A percentile compares a stretch with the other conserved stretches of the same genome.
phyloP scores from a whole-genome alignment of 2,329 filamentous ascomycete species.

The Sporothrix luriei region DNA sequence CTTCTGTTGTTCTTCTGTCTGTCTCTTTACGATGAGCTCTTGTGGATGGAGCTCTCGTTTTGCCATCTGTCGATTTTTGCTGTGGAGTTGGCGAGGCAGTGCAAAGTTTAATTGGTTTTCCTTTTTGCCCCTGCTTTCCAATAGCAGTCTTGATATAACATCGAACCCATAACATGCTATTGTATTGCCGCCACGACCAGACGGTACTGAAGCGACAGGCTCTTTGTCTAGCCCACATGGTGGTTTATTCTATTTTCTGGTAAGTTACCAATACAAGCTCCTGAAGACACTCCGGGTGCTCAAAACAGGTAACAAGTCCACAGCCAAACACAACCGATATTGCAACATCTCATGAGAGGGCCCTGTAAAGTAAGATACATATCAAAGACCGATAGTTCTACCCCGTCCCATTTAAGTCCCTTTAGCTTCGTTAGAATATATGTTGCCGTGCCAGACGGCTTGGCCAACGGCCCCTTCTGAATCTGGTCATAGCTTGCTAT shows the following conservation, averaged over 20 bases:
- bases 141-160: not conserved
- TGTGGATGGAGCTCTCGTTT: not conserved
- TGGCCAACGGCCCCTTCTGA: slow-evolving; percentile 11
- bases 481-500: not conserved
- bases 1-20: not conserved
- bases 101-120: not conserved
- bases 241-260: not conserved
- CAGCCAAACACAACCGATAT: no score
- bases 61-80: not conserved
- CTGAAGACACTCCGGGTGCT: no score
- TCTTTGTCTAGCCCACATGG: not conserved
- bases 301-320: no score
- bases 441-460: slow-evolving; percentile 7
- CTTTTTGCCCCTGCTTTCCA: not conserved
- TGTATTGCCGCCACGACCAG: not conserved
- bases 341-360: slow-evolving; percentile 1
- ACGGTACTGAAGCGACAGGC: not conserved
- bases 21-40: not conserved
- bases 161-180: not conserved
- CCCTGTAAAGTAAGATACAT: no score
- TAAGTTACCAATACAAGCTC: not conserved
- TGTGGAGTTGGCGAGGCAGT: not conserved
- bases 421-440: no score
- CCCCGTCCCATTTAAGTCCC: not conserved
- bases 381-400: not conserved